Conservation (phyloP, 2,329 filamentous ascomycete genomes). For the Diaporthe aspalathi region DNA sequence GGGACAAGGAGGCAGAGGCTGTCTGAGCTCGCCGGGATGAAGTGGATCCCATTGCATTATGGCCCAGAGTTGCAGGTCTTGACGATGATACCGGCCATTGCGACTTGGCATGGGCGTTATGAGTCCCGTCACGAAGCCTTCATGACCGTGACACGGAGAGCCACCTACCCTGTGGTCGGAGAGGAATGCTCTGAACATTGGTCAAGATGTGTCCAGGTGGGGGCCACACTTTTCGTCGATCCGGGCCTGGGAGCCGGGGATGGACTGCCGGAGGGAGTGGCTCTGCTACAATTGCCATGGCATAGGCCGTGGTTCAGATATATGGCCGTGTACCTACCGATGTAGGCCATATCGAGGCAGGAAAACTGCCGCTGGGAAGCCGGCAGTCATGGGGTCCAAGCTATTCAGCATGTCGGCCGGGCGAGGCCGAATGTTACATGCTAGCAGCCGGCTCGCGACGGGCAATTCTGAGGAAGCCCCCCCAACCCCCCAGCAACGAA, state of each 20-base stretch:
- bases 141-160: background rate
- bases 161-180: background rate
- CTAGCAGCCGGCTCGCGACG: background rate
- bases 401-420: background rate
- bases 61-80: background rate
- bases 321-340: background rate
- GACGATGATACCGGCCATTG: background rate
- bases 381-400: background rate
- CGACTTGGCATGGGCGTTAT: background rate
- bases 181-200: background rate
- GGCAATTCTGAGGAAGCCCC: background rate
- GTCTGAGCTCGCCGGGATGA: slow-evolving; percentile 47
- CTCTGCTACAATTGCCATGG: background rate
- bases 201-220: background rate
- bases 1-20: slow-evolving; percentile 63
- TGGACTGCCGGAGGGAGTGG: too few relatives aligned
- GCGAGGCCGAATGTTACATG: background rate
- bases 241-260: background rate
- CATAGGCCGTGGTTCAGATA: background rate
- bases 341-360: background rate
- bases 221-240: too few relatives aligned
- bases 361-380: background rate
- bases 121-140: background rate
- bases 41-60: background rate
- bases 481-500: background rate